phyloP scores from a whole-genome alignment of 2,329 filamentous ascomycete genomes.

The Claviceps purpurea region DNA sequence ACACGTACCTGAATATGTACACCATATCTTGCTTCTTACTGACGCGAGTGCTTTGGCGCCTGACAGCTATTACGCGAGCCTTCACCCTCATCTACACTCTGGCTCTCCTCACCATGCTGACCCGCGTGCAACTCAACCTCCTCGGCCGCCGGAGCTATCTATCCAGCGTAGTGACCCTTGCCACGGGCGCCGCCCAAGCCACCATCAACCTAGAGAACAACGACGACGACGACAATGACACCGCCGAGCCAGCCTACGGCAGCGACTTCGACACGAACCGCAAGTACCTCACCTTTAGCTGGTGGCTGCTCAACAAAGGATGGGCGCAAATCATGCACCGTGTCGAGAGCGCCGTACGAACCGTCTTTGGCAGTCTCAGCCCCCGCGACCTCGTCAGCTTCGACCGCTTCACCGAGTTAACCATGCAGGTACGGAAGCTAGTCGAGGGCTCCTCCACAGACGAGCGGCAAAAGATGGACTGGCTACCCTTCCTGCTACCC shows the following conservation, averaged over 20 bases:
- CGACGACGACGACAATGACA: constrained; percentile 56
- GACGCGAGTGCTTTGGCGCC: neutral
- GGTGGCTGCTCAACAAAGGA: constrained; percentile 90
- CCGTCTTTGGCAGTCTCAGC: constrained; percentile 80
- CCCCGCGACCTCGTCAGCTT: constrained; percentile 80
- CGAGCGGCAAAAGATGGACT: constrained; percentile 38
- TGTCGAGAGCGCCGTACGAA: constrained; percentile 74
- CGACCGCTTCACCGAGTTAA: constrained; percentile 65
- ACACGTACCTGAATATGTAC: neutral
- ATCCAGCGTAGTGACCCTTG: constrained; percentile 84
- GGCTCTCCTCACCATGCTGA: constrained; percentile 78
- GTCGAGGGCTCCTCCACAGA: constrained; percentile 53
- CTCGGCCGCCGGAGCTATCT: constrained; percentile 91
- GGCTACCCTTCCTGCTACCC: constrained; percentile 77
- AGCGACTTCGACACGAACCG: constrained; percentile 95
- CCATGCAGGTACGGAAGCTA: constrained; percentile 68
- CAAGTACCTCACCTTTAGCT: constrained; percentile 90
- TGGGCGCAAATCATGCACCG: constrained; percentile 72
- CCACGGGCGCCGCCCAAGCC: constrained; percentile 57
- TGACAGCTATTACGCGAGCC: constrained; percentile 63
- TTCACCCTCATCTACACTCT: constrained; percentile 90
- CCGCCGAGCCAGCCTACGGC: constrained; percentile 66
- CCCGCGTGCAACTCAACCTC: constrained; percentile 90
- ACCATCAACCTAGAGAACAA: constrained; percentile 86
- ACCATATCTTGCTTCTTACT: neutral